phyloP scores from a whole-genome alignment of 352 stramenopile species.

The Nothophytophthora sp. region DNA sequence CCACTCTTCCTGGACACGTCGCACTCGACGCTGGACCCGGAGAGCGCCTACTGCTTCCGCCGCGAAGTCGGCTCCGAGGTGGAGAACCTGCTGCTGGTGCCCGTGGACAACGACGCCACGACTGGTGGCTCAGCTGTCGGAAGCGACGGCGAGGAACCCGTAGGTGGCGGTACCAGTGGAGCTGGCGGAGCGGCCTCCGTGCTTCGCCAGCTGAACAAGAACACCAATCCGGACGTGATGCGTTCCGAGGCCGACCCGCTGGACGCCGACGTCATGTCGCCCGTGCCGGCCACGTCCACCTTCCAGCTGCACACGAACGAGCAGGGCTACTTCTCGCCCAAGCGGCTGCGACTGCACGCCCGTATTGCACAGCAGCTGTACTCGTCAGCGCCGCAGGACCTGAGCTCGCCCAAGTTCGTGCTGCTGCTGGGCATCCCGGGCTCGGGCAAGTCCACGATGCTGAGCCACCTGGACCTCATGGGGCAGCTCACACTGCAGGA shows the following conservation, averaged over 20 bases:
- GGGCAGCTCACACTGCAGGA: slow-evolving; percentile 69
- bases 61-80: slow-evolving; percentile 54
- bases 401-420: slow-evolving; percentile 63
- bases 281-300: slow-evolving; percentile 42
- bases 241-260: slow-evolving; percentile 44
- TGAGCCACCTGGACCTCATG: slow-evolving; percentile 73
- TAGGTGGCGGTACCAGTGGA: slow-evolving; percentile 5
- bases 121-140: slow-evolving; percentile 10
- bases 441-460: slow-evolving; percentile 73
- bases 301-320: slow-evolving; percentile 66
- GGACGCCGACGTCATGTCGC: slow-evolving; percentile 37
- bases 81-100: slow-evolving; percentile 37
- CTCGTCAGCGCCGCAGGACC: slow-evolving; percentile 49
- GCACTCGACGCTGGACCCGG: slow-evolving; percentile 61
- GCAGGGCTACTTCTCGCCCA: slow-evolving; percentile 57
- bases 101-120: slow-evolving; percentile 29
- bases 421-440: slow-evolving; percentile 70
- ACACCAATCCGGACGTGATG: slow-evolving; percentile 15
- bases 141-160: slow-evolving; percentile 7
- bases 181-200: slow-evolving; percentile 31
- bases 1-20: slow-evolving; percentile 68
- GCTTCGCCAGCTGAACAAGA: slow-evolving; percentile 42
- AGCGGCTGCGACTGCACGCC: slow-evolving; percentile 63
- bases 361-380: slow-evolving; percentile 77
- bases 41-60: slow-evolving; percentile 51